Evolutionary conservation across 306 rosid genomes (phyloP).

Genomic region (Glycyrrhiza uralensis): DNA sequence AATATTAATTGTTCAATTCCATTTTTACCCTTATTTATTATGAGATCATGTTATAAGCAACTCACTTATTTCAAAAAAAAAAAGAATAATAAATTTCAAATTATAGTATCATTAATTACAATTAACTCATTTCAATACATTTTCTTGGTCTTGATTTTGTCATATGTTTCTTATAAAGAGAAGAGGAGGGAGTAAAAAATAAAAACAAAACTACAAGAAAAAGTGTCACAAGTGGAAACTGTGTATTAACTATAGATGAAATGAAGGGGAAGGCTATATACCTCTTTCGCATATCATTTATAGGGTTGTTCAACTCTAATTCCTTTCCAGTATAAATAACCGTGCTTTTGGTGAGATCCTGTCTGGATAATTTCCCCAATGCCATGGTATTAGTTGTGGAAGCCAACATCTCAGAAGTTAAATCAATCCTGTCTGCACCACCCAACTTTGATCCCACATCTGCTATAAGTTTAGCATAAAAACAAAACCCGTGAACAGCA

Average conservation of each 20-base stretch:
- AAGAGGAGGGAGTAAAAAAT: no score
- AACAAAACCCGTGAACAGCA: constrained; percentile 78
- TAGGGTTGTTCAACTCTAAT: constrained; percentile 35
- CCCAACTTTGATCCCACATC: constrained; percentile 50
- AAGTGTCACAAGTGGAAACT: neutral
- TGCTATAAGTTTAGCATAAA: constrained; percentile 53
- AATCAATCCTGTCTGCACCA: constrained; percentile 41
- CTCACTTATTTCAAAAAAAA: no score
- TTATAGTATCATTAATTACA: no score
- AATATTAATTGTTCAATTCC: no score
- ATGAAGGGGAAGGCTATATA: constrained; percentile 32
- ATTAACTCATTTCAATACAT: no score
- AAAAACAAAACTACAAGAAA: neutral
- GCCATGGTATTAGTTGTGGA: constrained; percentile 49
- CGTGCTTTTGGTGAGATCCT: constrained; percentile 27
- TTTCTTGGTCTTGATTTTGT: no score
- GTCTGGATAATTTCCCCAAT: constrained; percentile 54
- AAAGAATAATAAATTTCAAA: no score
- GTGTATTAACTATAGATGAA: constrained; percentile 5
- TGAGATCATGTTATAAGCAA: no score
- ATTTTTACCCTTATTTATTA: no score
- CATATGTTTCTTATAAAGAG: no score
- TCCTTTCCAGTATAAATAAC: constrained; percentile 37
- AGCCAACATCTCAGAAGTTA: constrained; percentile 65
- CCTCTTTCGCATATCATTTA: constrained; percentile 44